Base-by-base conservation (phyloP, 768 basidiomycete species). In the Mrakia gelida region DNA sequence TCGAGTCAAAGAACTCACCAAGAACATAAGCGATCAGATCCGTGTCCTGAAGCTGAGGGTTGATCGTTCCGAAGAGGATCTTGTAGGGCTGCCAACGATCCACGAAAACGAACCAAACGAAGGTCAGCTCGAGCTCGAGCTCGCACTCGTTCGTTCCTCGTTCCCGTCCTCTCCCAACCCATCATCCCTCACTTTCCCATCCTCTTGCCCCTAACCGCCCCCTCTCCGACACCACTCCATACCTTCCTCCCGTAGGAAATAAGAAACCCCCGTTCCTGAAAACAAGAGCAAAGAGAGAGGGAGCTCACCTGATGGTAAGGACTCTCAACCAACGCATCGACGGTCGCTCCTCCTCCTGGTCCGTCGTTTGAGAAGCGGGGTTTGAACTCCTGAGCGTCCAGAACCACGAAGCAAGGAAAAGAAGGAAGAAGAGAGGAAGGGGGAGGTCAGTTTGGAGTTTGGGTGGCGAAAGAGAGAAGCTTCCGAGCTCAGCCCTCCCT, bases 21-120 rank as follows among this genome's bases (percentile, higher is more conserved):
- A 70, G 41, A 18, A 70, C 67, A 18, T 70, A 70, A 7, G 41
- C 67, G 67, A 70, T 70, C 34, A 34, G n/a, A 38, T 70, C 67
- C 10, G 15, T 38, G 18, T 70, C 34, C 26, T 70, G 67, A 23
- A 38, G 34, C 26, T 41, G 21, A n/a, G 67, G 67, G 41, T 70
- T 41, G 38, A 70, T 70, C 18, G 67, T 41, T n/a, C 67, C 10
- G 41, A 70, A 45, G 9, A 70, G 1, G 34, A 70, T 43, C 67
- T 70, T 70, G 67, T 21, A 70, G n/a, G 38, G 67, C 67, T 70
- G 38, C 38, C 32, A 67, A 21, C 38, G 11, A 41, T 10, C 26
- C 26, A 13, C 34, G 13, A 41, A 11, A 13, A 45, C 2, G 21
- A 34, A 32, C 38, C 38, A 38, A 38, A 38, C 21, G 18, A 21